Conservation (phyloP, 2,329 filamentous ascomycete species). For the Alternaria infectoria region DNA sequence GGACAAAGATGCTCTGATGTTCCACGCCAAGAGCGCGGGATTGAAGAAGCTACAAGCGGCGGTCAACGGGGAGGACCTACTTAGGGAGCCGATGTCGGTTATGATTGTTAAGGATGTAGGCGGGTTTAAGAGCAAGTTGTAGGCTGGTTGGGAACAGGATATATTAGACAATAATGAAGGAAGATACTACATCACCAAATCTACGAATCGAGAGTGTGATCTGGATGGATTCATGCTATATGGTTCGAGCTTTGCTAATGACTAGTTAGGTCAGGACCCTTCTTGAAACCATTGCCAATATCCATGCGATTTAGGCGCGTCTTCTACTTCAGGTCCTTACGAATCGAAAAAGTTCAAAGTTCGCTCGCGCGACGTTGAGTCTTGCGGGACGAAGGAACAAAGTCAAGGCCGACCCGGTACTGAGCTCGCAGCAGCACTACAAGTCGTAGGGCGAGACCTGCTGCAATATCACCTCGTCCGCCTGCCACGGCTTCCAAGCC, state of each 20-base stretch:
- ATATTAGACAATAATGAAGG: background rate
- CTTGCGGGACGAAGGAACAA: too few species aligned
- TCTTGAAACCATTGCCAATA: background rate
- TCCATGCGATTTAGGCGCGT: too few species aligned
- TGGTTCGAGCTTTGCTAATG: background rate
- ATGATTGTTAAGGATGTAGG: constrained; percentile 39
- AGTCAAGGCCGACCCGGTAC: too few species aligned
- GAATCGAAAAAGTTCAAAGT: too few species aligned
- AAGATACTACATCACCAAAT: background rate
- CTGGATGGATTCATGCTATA: background rate
- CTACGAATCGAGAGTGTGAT: background rate
- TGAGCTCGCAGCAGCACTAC: background rate
- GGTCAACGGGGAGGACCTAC: constrained; percentile 38
- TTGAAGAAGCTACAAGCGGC: constrained; percentile 29
- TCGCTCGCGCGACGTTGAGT: too few species aligned
- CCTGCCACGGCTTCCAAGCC: background rate
- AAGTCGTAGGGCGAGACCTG: background rate
- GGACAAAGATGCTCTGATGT: constrained; percentile 33
- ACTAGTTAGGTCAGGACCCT: background rate
- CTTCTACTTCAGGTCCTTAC: too few species aligned
- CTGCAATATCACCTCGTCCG: too few species aligned
- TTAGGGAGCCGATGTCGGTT: constrained; percentile 37
- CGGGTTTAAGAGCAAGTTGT: constrained; percentile 27
- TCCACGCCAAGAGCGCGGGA: constrained; percentile 30
- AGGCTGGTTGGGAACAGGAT: background rate